Percentiles rank a stretch among this genome's conserved stretches.
These are phyloP conservation scores for Acanthamoeba lenticulata DNA, from an alignment of 208 protist species.

Conservation along the genomic window DNA sequence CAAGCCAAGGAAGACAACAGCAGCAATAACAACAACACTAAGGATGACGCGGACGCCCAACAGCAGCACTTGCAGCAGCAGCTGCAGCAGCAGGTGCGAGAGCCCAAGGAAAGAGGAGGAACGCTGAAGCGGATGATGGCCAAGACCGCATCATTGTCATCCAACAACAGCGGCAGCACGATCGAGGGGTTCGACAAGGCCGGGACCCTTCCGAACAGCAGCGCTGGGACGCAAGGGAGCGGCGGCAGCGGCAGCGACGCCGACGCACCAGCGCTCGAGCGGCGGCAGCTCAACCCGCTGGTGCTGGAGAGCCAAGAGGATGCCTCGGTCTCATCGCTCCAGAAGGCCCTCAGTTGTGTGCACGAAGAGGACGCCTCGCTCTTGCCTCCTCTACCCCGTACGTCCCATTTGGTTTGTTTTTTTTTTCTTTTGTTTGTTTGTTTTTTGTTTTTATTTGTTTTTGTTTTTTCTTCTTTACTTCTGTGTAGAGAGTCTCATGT, in stretches of 20 bases:
- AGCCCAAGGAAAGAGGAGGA: neutral
- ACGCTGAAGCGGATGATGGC: neutral
- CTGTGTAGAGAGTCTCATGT: too few species aligned
- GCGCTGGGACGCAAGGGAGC: neutral
- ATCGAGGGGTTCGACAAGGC: neutral
- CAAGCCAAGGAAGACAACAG: too few species aligned
- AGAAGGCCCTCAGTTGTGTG: neutral
- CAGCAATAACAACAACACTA: neutral
- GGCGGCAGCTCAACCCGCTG: neutral
- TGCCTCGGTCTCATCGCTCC: neutral
- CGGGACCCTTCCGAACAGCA: neutral
- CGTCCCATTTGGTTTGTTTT: neutral
- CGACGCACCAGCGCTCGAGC: neutral
- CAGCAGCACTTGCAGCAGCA: neutral
- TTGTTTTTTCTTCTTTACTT: too few species aligned
- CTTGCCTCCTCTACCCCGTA: neutral
- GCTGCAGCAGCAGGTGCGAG: neutral
- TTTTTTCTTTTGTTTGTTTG: neutral
- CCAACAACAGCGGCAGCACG: neutral
- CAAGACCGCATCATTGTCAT: neutral
- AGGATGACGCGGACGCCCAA: neutral
- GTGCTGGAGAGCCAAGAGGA: neutral
- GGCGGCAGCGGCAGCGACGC: neutral
- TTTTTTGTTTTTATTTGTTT: too few species aligned
- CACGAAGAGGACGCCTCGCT: conserved; percentile 5